phyloP scores from a whole-genome alignment of 805 yeast genomes.

The Middelhovenomyces tepae region DNA sequence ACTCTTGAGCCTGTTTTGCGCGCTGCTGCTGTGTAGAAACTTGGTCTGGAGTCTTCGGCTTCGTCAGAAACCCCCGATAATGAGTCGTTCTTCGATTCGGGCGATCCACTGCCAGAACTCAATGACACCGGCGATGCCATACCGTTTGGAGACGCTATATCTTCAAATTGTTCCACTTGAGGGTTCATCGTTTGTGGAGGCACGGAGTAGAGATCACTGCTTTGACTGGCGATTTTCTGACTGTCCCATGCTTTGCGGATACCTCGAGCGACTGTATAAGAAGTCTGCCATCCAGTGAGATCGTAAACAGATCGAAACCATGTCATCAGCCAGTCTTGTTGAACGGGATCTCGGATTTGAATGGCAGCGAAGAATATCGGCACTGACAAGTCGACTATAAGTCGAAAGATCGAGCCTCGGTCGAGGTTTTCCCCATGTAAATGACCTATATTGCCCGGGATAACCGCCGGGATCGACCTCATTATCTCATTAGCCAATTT shows the following conservation, averaged over 20 bases:
- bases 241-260: not conserved
- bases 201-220: no score
- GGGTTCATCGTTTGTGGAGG: no score
- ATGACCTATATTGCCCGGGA: not conserved
- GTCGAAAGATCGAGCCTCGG: not conserved
- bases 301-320: constrained; percentile 1
- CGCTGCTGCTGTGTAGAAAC: no score
- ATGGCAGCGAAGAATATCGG: constrained; percentile 1
- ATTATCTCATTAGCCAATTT: not conserved
- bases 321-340: constrained; percentile 1
- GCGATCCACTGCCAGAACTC: no score
- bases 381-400: not conserved
- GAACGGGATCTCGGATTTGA: constrained; percentile 1
- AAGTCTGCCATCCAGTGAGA: constrained; percentile 2
- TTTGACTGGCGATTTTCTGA: no score
- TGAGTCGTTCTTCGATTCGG: no score
- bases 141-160: no score
- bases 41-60: no score
- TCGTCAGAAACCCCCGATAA: no score
- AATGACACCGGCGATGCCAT: no score
- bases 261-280: not conserved
- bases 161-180: no score
- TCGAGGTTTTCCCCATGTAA: not conserved
- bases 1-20: no score
- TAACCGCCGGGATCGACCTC: not conserved